phyloP scores from a whole-genome alignment of 192 early-diverging fungal genomes.

The Backusella liffmaniae region DNA sequence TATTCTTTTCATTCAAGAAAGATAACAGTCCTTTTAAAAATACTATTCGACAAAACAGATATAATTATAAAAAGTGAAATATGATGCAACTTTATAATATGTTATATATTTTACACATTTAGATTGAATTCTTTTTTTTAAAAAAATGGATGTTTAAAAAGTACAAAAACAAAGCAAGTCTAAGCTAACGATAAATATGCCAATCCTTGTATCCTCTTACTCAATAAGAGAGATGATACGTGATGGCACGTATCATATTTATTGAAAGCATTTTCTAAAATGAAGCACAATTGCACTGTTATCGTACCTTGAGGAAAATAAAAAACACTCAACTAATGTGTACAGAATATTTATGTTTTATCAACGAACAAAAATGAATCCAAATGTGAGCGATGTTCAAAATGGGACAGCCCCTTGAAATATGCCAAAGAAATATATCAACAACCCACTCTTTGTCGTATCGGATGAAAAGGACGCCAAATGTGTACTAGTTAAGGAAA shows the following conservation, averaged over 20 bases:
- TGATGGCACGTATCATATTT: neutral
- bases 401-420: neutral
- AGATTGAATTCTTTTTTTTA: neutral
- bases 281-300: too few relatives aligned
- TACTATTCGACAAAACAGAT: neutral
- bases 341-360: neutral
- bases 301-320: neutral
- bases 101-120: neutral
- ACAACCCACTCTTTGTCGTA: neutral
- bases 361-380: neutral
- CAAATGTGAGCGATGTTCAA: neutral
- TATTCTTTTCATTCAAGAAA: neutral
- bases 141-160: neutral
- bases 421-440: neutral
- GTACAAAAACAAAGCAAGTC: neutral
- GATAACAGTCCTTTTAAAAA: neutral
- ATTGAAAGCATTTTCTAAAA: neutral
- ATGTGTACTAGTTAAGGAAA: neutral
- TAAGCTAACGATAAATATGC: neutral
- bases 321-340: neutral
- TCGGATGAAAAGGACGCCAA: neutral
- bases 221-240: neutral
- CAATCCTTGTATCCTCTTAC: neutral
- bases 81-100: neutral
- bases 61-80: neutral